Base-by-base conservation (phyloP, 306 rosid species). In the Bauhinia variegata region DNA sequence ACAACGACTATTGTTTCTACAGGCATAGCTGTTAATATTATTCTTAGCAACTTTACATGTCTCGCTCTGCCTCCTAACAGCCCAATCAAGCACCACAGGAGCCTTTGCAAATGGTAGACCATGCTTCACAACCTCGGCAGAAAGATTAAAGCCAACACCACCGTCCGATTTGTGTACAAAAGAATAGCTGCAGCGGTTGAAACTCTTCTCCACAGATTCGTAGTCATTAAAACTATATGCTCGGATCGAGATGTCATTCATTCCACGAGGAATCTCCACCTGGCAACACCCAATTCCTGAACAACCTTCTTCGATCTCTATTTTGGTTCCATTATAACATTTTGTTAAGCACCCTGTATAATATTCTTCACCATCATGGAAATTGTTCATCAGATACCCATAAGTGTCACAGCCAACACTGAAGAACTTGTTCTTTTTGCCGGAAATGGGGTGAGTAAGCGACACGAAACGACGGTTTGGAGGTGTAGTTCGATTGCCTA, bases 21-120 rank as follows among this genome's bases (percentile, higher is more conserved):
- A 70, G 0, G 68, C 4, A 46, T 44, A 54, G 19, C 23, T 63
- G 5, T 48, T 8, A n/a, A n/a, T n/a, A 13, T 17, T 54, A 2
- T 42, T 39, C 6, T 18, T 0, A 11, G 66, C 76, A 0, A 12
- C 8, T 41, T 0, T 3, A 46, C 90, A 79, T 1, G 44, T 77
- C n/a, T n/a, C n/a, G 1, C 39, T 61, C 9, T 33, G 1, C 0
- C 53, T 16, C 16, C 76, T 75, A 3, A 72, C 75, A 9, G 56
- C 64, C 91, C 91, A 86, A 60, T 83, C 82, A 17, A 78, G 44
- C 6, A 86, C 80, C 30, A 44, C 2, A 0, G 80, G 81, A 8
- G 63, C 8, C 8, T 0, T 54, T 11, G 11, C 0, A 10, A 3
- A 0, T 4, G 71, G 5, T 64, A 61, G 4, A 73, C 58, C 52